phyloP scores from a whole-genome alignment of 768 basidiomycete genomes.

The Leccinellum luteum region DNA sequence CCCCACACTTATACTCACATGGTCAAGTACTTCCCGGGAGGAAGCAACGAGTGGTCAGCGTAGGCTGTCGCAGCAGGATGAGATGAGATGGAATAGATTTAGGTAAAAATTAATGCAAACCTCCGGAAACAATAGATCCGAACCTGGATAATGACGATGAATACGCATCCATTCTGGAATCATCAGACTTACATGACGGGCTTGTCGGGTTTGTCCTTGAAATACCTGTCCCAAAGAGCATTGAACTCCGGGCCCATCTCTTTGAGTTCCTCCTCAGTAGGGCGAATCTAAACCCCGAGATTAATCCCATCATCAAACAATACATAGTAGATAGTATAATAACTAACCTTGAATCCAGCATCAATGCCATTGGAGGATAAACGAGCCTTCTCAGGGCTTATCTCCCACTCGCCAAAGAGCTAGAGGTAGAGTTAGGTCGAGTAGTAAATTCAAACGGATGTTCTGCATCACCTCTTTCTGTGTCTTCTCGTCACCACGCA shows the following conservation, averaged over 20 bases:
- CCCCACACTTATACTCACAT: slow-evolving; percentile 39
- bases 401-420: slow-evolving; percentile 64
- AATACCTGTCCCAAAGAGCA: slow-evolving; percentile 63
- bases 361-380: slow-evolving; percentile 71
- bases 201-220: slow-evolving; percentile 80
- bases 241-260: slow-evolving; percentile 81
- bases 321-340: neutral
- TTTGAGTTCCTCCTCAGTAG: slow-evolving; percentile 64
- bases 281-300: slow-evolving; percentile 51
- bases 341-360: slow-evolving; percentile 64
- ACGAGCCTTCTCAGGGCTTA: slow-evolving; percentile 63
- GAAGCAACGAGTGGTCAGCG: slow-evolving; percentile 67
- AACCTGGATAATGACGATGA: slow-evolving; percentile 37
- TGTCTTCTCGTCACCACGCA: slow-evolving; percentile 59
- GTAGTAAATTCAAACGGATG: neutral
- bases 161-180: neutral
- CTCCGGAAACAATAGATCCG: slow-evolving; percentile 64
- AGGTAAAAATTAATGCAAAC: slow-evolving; percentile 22
- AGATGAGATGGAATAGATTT: neutral
- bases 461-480: slow-evolving; percentile 46
- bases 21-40: slow-evolving; percentile 69
- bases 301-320: neutral
- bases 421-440: slow-evolving; percentile 13
- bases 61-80: slow-evolving; percentile 41
- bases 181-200: slow-evolving; percentile 55